Base-by-base conservation (phyloP, 306 rosid genomes). In the Fragaria ananassa region DNA sequence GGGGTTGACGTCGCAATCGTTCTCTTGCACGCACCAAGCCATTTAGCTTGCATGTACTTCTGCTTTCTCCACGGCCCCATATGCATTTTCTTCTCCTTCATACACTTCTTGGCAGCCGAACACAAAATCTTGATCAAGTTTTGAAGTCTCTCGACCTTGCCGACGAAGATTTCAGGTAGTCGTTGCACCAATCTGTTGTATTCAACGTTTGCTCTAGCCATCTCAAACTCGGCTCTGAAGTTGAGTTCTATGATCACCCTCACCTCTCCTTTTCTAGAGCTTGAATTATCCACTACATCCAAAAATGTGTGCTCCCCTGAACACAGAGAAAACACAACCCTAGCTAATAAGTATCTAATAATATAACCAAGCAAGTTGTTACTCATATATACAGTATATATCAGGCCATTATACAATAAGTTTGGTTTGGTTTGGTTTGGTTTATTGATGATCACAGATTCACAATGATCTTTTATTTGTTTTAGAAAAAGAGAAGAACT, bases 51-150 rank as follows among this genome's bases (percentile, higher is more conserved):
- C 96, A 93, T 88, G 83, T 93, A 93, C 83, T 73, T 83, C 29
- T 88, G 91, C 83, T 88, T 93, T 74, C 98, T 85, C 98, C 98
- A 93, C 37, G 98, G 98, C 8, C 97, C 98, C 88, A 93, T 67
- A 72, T 93, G 97, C 92, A 93, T 87, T 75, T 85, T 91, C 80
- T 86, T 93, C 34, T 91, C 93, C 82, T 88, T 86, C 98, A 91
- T 91, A 85, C 97, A 91, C 83, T 78, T 89, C 74, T 93, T 91
- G 3, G 91, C 96, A 9, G 79, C 97, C 70, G 85, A 71, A 81
- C 97, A 93, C 80, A 93, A 11, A 3, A 91, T 49, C 81, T 91
- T 91, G 9, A 88, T 85, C 35, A 94, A 44, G 60, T 41, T 75
- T 2, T 80, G 79, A 6, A 94, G 58, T 81, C 96, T 88, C 71